Evolutionary conservation across 208 protist genomes (phyloP).

Genomic region (Strigomonas culicis): DNA sequence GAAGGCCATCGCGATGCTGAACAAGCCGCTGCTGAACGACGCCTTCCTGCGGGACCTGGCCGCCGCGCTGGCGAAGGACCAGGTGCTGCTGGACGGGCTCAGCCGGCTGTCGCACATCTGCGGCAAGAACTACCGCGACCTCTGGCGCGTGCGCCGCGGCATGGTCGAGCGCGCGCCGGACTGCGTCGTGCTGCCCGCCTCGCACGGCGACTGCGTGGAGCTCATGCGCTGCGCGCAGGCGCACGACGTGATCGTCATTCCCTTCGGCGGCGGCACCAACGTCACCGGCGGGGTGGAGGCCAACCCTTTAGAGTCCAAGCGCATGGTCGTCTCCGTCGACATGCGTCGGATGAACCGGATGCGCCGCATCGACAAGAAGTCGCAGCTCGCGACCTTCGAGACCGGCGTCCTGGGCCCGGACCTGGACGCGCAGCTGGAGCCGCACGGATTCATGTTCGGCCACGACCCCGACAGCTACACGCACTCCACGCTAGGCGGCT

Average conservation of each 20-base stretch:
- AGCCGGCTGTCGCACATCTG: conserved; percentile 83
- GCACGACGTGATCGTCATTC: conserved; percentile 92
- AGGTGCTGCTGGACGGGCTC: conserved; percentile 69
- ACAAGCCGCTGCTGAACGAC: conserved; percentile 64
- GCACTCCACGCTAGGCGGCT: conserved; percentile 93
- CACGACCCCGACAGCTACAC: conserved; percentile 94
- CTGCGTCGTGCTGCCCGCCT: conserved; percentile 85
- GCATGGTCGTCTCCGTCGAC: conserved; percentile 92
- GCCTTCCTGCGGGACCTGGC: conserved; percentile 71
- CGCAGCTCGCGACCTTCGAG: conserved; percentile 86
- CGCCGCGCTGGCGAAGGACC: conserved; percentile 36
- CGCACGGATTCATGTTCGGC: conserved; percentile 89
- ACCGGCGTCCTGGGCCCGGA: conserved; percentile 87
- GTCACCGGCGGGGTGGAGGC: conserved; percentile 90
- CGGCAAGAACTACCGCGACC: conserved; percentile 93
- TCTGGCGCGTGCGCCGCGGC: conserved; percentile 88
- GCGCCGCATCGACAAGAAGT: conserved; percentile 83
- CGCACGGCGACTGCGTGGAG: conserved; percentile 81
- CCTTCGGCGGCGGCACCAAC: conserved; percentile 94
- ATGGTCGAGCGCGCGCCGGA: conserved; percentile 89
- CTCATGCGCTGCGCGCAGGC: conserved; percentile 82
- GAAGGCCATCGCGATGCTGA: conserved; percentile 64
- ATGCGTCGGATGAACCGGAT: conserved; percentile 93
- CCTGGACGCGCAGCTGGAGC: conserved; percentile 80
- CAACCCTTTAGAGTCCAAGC: conserved; percentile 73